Base-by-base conservation (phyloP, 352 stramenopile genomes). In the Phytopythium ostracodes region DNA sequence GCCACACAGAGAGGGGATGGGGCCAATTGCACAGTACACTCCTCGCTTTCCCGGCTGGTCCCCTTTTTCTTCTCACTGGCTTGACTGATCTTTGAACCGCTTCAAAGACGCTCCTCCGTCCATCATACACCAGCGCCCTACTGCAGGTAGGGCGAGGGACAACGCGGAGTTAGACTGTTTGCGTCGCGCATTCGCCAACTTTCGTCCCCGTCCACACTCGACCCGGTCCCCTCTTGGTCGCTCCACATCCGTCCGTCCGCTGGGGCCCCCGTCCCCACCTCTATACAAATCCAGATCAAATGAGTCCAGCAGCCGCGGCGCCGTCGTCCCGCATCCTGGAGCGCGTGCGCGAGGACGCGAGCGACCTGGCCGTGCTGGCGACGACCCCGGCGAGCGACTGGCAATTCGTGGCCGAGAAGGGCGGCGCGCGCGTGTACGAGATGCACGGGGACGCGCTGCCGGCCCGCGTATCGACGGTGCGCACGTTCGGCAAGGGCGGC, bases 311-410 rank as follows among this genome's bases (percentile, higher is more conserved):
- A 63, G 72, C 67, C 25, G 65, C 55, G 56, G 76, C 74, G 67
- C 81, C 81, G 52, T 89, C 79, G 43, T 63, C 63, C 25, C 72
- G 84, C 11, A 81, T 91, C 69, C 77, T 91, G 47, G 75, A 80
- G 47, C 75, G 77, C 38, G 81, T 87, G 73, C 81, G 73, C 44
- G 75, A 83, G 49, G 75, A 76, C n/a, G 77, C 81, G 12, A 31
- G 65, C 0, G 81, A 91, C 64, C 73, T 91, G 59, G 77, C 71
- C 44, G 65, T 79, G 31, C 60, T 91, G 54, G 75, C 81, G 5
- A 72, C 66, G 47, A 65, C 46, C 18, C 63, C 70, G 0, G 59
- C 69, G 24, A 63, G 77, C 11, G 75, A 78, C 43, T 89, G 79
- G 79, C 80, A 84, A 33, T 69, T 77, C 50, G 66, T 86, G 51